These are phyloP conservation scores for Pythium rhizo-oryzae DNA, from an alignment of 352 stramenopile genomes.

Conservation along the genomic window DNA sequence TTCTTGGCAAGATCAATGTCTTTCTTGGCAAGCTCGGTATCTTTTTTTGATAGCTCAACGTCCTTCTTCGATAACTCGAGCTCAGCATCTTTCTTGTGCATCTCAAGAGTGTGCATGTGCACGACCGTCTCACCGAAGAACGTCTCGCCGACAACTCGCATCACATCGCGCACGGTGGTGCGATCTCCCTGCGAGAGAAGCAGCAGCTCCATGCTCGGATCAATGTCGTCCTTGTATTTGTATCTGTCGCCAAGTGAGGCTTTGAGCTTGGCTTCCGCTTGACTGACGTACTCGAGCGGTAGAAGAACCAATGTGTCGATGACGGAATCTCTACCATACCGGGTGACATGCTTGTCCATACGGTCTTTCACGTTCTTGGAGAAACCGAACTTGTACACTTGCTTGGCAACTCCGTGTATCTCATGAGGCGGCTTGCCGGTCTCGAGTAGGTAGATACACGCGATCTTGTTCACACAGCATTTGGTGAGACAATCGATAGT, in stretches of 20 bases:
- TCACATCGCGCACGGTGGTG: not conserved
- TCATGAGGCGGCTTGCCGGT: not conserved
- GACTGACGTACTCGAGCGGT: not conserved
- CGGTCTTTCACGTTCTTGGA: not conserved
- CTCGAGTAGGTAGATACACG: conserved; percentile 10
- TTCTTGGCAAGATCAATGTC: not conserved
- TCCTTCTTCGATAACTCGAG: not conserved
- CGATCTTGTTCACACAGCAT: not conserved
- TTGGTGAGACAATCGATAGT: not conserved
- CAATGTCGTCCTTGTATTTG: not conserved
- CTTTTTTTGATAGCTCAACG: not conserved
- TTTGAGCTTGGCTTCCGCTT: not conserved
- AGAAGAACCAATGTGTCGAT: conserved; percentile 13
- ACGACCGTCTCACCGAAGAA: conserved; percentile 6
- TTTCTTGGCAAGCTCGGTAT: not conserved
- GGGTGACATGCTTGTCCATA: not conserved
- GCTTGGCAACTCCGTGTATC: not conserved
- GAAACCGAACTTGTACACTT: conserved; percentile 12
- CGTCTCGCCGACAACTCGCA: not conserved
- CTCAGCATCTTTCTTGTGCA: not conserved
- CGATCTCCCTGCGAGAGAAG: not conserved
- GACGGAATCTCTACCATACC: not conserved
- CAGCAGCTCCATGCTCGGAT: conserved; percentile 1
- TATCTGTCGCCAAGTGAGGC: no score
- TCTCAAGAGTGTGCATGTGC: not conserved